phyloP scores from a whole-genome alignment of 345 rosid genomes.

The Eucalyptus brandiana region DNA sequence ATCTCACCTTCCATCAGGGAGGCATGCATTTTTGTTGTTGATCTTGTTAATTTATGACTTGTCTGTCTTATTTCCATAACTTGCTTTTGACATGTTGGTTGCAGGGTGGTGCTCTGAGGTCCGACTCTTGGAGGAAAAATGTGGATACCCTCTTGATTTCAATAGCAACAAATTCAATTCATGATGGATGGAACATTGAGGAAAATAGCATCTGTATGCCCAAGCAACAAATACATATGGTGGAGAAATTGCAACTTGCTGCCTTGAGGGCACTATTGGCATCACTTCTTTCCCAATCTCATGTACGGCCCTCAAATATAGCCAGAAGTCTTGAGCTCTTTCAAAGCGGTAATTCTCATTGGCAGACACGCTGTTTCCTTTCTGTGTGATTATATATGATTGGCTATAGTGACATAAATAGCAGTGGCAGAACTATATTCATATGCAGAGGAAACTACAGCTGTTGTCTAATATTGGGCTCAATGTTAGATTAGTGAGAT shows the following conservation, averaged over 20 bases:
- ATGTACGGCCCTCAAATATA: constrained; percentile 42
- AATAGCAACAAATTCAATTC: constrained; percentile 44
- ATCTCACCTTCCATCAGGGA: background rate
- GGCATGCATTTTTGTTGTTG: background rate
- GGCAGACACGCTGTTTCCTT: background rate
- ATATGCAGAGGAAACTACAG: background rate
- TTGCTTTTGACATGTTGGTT: background rate
- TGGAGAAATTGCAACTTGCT: constrained; percentile 58
- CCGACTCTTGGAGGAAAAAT: constrained; percentile 54
- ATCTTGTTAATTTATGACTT: background rate
- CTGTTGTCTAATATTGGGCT: background rate
- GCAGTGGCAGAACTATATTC: background rate
- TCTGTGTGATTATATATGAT: background rate
- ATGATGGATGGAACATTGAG: constrained; percentile 10
- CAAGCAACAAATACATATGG: constrained; percentile 7
- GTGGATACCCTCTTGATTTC: constrained; percentile 51
- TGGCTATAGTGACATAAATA: background rate
- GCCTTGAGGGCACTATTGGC: constrained; percentile 63
- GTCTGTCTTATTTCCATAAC: background rate
- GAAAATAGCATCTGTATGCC: constrained; percentile 18
- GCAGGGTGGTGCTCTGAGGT: constrained; percentile 66
- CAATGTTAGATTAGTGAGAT: background rate
- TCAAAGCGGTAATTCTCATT: constrained; percentile 40
- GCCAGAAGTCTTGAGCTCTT: constrained; percentile 69
- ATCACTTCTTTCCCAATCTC: constrained; percentile 66